Evolutionary conservation across 306 rosid genomes (phyloP), one percentile per base, ranked within the genome.

Genomic region (Vigna hirtella): DNA sequence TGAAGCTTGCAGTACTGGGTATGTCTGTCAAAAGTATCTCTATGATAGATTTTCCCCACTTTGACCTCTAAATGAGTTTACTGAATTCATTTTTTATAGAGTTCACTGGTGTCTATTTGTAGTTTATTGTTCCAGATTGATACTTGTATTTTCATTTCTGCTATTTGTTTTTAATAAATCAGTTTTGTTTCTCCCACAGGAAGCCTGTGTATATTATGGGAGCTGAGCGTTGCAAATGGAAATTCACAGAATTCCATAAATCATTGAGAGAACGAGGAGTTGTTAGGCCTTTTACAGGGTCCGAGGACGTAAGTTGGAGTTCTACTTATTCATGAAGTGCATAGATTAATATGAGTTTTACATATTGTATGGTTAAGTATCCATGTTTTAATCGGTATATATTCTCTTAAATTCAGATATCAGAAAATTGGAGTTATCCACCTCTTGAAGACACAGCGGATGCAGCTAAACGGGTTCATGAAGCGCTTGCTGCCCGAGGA

Each of bases 1-100:
- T 57, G 98, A 95, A 83, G 98, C 84, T 81, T 95, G 98, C 89
- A 91, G 97, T 89, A 92, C 98, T 5, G 98, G 98, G 98, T 95
- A 95, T 63, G 93, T 56, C 55, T 72, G 48, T 71, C 69, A 72
- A 38, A 61, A 72, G 75, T 22, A 48, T 81, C 45, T 59, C 28
- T 47, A 50, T 36, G 40, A 22, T 17, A 30, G 18, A 71, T 43
- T 48, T 80, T 65, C 11, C 30, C 52, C 61, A 36, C 50, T 64
- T 49, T 28, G 36, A 56, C 58, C 51, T 18, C 51, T 50, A 47
- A 47, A 75, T 51, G 40, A 65, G 9, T 76, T 34, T 49, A 34
- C 26, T 64, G 52, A 76, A 32, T 18, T 64, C 50, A 13, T 14
- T 32, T 49, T 75, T 30, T 65, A 20, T 20, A 40, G 34, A 66